Evolutionary conservation across 176 grass and related monocot genomes (phyloP).

Genomic region (Musa beccarii): DNA sequence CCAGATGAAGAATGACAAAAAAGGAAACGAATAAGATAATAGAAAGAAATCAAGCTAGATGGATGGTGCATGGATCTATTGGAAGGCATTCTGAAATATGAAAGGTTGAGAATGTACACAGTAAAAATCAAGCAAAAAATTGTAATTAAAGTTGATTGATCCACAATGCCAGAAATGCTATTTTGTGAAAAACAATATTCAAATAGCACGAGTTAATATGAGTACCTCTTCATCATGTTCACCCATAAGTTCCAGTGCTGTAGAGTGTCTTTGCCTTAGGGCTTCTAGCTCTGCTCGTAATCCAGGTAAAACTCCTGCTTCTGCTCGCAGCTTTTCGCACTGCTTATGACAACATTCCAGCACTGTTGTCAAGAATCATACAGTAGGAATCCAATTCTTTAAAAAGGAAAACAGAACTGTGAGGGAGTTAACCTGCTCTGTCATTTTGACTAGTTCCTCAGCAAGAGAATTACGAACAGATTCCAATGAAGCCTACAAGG

Average conservation of each 20-base stretch:
- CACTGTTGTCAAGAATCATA: background rate
- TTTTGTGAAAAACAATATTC: background rate
- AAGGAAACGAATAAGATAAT: too few relatives aligned
- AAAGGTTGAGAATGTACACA: too few relatives aligned
- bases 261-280: conserved; percentile 78
- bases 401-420: conserved; percentile 4
- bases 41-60: background rate
- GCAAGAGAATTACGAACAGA: conserved; percentile 92
- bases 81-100: too few relatives aligned
- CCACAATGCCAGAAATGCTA: too few relatives aligned
- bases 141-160: too few relatives aligned
- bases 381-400: background rate
- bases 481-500: conserved; percentile 72
- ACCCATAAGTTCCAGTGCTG: conserved; percentile 96
- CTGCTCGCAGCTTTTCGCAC: conserved; percentile 83
- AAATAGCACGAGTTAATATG: background rate
- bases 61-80: too few relatives aligned
- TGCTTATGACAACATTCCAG: conserved; percentile 28
- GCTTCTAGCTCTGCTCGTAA: conserved; percentile 85
- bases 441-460: conserved; percentile 97
- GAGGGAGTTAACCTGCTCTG: conserved; percentile 63
- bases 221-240: conserved; percentile 99
- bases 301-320: conserved; percentile 73
- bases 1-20: too few relatives aligned
- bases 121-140: too few relatives aligned